Conservation (phyloP, 805 yeast genomes). For the Jamesozyma jinghongensis region DNA sequence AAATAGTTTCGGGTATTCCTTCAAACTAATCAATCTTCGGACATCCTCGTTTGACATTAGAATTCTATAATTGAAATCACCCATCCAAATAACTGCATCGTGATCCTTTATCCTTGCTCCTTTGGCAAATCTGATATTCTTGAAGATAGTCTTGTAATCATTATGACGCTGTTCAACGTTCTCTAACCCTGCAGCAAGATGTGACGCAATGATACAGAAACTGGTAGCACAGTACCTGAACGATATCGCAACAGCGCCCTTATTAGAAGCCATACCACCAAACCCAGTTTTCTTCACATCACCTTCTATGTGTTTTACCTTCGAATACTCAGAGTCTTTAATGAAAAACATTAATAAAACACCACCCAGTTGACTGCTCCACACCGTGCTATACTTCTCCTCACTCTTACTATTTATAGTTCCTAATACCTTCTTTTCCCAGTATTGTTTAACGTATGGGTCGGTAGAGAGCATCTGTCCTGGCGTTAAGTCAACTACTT, state of each 20-base stretch:
- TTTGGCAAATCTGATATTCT: conserved; percentile 56
- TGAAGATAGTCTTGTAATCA: conserved; percentile 72
- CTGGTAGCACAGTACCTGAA: conserved; percentile 56
- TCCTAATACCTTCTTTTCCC: conserved; percentile 56
- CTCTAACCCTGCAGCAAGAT: conserved; percentile 87
- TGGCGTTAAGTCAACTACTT: conserved; percentile 73
- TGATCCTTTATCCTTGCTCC: conserved; percentile 57
- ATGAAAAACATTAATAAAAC: conserved; percentile 62
- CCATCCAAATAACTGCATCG: conserved; percentile 81
- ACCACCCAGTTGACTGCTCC: conserved; percentile 84
- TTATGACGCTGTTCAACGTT: conserved; percentile 76
- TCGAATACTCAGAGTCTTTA: conserved; percentile 41
- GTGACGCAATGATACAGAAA: conserved; percentile 74
- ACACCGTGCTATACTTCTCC: conserved; percentile 45
- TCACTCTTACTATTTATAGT: conserved; percentile 34
- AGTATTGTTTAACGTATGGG: conserved; percentile 44
- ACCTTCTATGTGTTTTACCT: conserved; percentile 56
- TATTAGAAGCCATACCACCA: conserved; percentile 79
- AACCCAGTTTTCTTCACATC: conserved; percentile 83
- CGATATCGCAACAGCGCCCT: conserved; percentile 73
- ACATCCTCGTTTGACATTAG: conserved; percentile 63
- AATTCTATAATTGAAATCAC: conserved; percentile 88
- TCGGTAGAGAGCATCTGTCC: conserved; percentile 79
- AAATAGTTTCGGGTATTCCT: conserved; percentile 44
- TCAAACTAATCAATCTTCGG: conserved; percentile 40